Evolutionary conservation across 202 grass and related monocot species (phyloP), one percentile per base, ranked within the genome.

Genomic region (Zoysia matrella): DNA sequence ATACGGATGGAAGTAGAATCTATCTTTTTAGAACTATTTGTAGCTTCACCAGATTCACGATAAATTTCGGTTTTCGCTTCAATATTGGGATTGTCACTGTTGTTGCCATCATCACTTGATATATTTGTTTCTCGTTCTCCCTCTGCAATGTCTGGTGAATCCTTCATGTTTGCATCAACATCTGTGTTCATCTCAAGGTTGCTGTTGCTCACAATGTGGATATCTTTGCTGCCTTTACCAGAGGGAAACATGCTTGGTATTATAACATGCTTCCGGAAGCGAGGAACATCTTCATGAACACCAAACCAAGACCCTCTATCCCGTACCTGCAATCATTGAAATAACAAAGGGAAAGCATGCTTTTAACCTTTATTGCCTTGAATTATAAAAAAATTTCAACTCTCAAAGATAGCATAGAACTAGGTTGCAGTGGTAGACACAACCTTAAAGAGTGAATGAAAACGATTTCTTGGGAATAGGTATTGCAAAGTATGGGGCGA

Each of bases 171-270:
- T 60, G 60, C 73, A 76, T 77, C 78, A 60, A 76, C 72, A 75
- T 88, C 72, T 42, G 46, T 71, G 45, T 67, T 71, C 70, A 89
- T 50, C 55, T 83, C 74, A 76, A 57, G 16, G 69, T 8, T 77
- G 72, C 72, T 72, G 72, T 72, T 72, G 77, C 12, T 40, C 2
- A 15, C 65, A 22, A 2, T n/a, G 61, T 49, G 56, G 61, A 47
- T 88, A 55, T 84, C 82, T n/a, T 53, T 87, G 78, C 53, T 82
- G 67, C 77, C 89, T 91, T 88, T 82, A 42, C 92, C 91, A 78
- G 95, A 98, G 72, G 96, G 92, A 85, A 98, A 98, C 96, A 98
- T 95, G 79, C 90, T 92, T 85, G 91, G 92, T 71, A 67, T 73
- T 89, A 98, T 69, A 47, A 76, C 92, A 69, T 15, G 80, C 70